phyloP scores from a whole-genome alignment of 495 filamentous ascomycete genomes.

The Ascobolus immersus region DNA sequence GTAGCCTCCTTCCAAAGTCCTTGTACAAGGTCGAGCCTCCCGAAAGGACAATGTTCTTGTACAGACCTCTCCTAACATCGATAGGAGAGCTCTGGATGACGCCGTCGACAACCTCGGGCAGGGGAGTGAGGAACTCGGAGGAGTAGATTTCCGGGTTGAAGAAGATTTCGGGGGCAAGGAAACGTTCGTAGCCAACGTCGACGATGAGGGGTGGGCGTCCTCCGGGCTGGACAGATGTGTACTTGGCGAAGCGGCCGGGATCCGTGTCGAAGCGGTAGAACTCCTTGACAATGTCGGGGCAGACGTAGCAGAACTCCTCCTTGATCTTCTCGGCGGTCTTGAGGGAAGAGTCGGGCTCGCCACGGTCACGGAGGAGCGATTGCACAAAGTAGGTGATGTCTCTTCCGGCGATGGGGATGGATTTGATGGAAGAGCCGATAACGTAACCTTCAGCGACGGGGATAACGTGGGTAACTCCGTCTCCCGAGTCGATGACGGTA shows the following conservation, averaged over 20 bases:
- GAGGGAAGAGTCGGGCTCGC: slow-evolving; percentile 83
- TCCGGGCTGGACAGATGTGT: slow-evolving; percentile 64
- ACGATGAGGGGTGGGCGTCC: slow-evolving; percentile 60
- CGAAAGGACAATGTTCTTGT: slow-evolving; percentile 88
- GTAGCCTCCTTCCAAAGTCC: slow-evolving; percentile 82
- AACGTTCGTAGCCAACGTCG: slow-evolving; percentile 92
- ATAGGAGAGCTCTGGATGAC: slow-evolving; percentile 95
- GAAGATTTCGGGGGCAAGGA: slow-evolving; percentile 95
- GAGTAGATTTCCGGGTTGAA: slow-evolving; percentile 99
- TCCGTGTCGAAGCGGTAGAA: slow-evolving; percentile 80
- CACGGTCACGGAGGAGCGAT: slow-evolving; percentile 78
- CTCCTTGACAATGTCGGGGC: slow-evolving; percentile 94
- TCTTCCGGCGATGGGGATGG: slow-evolving; percentile 85
- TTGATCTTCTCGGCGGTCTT: slow-evolving; percentile 96
- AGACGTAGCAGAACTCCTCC: slow-evolving; percentile 94
- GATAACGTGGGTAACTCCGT: slow-evolving; percentile 96
- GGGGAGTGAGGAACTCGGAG: slow-evolving; percentile 86
- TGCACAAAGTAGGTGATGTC: slow-evolving; percentile 98
- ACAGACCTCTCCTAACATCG: slow-evolving; percentile 83
- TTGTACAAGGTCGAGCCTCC: slow-evolving; percentile 93
- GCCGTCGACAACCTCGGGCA: slow-evolving; percentile 78
- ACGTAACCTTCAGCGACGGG: slow-evolving; percentile 97
- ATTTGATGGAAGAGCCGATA: slow-evolving; percentile 95
- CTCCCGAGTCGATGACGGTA: slow-evolving; percentile 91
- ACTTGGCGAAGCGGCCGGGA: slow-evolving; percentile 68